These are phyloP conservation scores for Saccharum spontaneum DNA, from an alignment of 176 grass and related monocot genomes.

Conservation along the genomic window DNA sequence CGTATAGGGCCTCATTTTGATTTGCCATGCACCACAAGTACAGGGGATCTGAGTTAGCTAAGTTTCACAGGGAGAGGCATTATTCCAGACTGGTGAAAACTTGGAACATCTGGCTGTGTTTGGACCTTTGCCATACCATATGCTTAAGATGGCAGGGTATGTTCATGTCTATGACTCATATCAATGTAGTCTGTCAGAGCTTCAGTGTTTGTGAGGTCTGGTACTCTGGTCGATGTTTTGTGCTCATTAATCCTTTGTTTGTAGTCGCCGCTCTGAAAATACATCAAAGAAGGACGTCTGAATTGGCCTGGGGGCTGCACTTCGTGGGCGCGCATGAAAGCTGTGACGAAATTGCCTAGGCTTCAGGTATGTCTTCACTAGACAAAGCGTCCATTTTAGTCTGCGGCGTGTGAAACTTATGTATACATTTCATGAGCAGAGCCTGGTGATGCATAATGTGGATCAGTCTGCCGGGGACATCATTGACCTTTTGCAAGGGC, in stretches of 20 bases:
- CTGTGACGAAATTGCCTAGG: constrained; percentile 61
- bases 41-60: constrained; percentile 21
- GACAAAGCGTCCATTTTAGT: background rate
- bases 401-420: background rate
- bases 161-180: constrained; percentile 26
- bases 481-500: constrained; percentile 67
- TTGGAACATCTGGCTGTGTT: constrained; percentile 65
- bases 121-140: constrained; percentile 48
- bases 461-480: constrained; percentile 67
- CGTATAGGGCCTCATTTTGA: constrained; percentile 17
- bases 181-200: background rate
- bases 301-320: constrained; percentile 84
- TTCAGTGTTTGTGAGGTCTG: constrained; percentile 20
- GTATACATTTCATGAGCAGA: constrained; percentile 27
- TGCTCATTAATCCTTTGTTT: constrained; percentile 43
- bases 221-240: background rate
- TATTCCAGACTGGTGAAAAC: constrained; percentile 69
- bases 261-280: constrained; percentile 67
- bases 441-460: constrained; percentile 64
- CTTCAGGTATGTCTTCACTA: constrained; percentile 56
- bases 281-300: constrained; percentile 69
- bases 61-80: constrained; percentile 48
- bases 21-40: background rate
- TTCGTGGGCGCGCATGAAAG: constrained; percentile 75
- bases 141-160: constrained; percentile 65